Evolutionary conservation across 306 rosid species (phyloP), one percentile per base, ranked within the genome.

Genomic region (Quercus agrifolia): DNA sequence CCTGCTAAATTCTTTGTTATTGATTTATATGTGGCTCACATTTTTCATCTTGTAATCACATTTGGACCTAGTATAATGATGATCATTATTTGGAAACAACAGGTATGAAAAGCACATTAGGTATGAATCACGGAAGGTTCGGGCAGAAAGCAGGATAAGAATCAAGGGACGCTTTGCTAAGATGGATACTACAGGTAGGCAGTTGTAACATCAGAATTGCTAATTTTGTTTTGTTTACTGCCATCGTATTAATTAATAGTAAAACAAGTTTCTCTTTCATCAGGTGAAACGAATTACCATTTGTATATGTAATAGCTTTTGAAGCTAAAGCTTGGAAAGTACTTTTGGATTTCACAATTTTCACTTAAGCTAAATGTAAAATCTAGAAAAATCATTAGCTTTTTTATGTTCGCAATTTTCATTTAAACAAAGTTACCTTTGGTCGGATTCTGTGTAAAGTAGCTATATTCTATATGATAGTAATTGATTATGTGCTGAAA

Each of bases 141-240:
- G 98, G 27, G 98, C 98, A 15, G 94, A 94, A 71, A 86, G 88
- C 87, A 89, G 98, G 89, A 82, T 75, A 18, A 84, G 98, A 83
- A 82, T 94, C 12, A 94, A 81, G 82, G 98, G 98, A 8, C 94
- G 98, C 59, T 94, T 94, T 79, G 98, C 95, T 11, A 94, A 92
- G 85, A 81, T 85, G 38, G 89, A 86, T 56, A 61, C 58, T 62
- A 77, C 74, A 56, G 89, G 89, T 86, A 78, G 78, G 84, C 49
- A 75, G 72, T 49, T 75, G 49, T 72, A 77, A 58, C 35, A 52
- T 55, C 56, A 51, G 62, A 46, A 72, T 38, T 69, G 62, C 63
- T 57, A 54, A 62, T 23, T 14, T 13, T 73, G 33, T 35, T 35
- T 35, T 35, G 41, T 66, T 23, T 18, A 64, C 59, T 80, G 62